Base-by-base conservation (phyloP, 441 rosid genomes). In the Gossypium schwendimanii region DNA sequence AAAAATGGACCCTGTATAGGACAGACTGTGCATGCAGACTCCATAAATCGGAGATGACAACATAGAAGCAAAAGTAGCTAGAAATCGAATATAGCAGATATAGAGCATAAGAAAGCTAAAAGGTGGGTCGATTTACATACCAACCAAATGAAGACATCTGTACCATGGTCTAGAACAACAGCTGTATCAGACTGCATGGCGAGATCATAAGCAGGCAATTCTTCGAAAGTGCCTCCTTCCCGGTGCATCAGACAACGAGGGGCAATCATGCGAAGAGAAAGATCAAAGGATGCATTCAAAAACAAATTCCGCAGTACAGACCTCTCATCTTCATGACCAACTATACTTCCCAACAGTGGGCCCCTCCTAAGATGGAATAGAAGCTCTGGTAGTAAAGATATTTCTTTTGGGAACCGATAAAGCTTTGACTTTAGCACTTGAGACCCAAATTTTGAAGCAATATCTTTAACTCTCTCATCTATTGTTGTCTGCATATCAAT, bases 141-240 rank as follows among this genome's bases (percentile, higher is more conserved):
- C 97, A 92, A 79, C 98, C 98, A 94, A 86, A 94, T 94, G 85
- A 92, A 94, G 80, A 94, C 81, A 81, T 94, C 96, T 0, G 97
- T 94, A 49, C 98, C 99, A 84, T 92, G 97, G 82, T 94, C 99
- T 76, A 94, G 97, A 75, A 94, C 87, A 67, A 94, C 99, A 60
- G 98, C 97, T 59, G 91, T 88, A 82, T 92, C 91, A 77, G 97
- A 92, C 79, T 94, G 99, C 99, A 94, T 94, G 2, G 89, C 87
- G 41, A 92, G 92, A 81, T 94, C 92, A 85, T 92, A 87, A 31
- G 97, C 93, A 15, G 94, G 94, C 65, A 92, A 72, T 79, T 94
- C 99, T 81, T 94, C 99, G 65, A 94, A 94, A 28, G 93, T 92
- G 39, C 98, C 99, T 7, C 97, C 98, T 87, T 89, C 97, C 59